Evolutionary conservation across 129 eudicot genomes (phyloP).

Genomic region (Solidago caesia): DNA sequence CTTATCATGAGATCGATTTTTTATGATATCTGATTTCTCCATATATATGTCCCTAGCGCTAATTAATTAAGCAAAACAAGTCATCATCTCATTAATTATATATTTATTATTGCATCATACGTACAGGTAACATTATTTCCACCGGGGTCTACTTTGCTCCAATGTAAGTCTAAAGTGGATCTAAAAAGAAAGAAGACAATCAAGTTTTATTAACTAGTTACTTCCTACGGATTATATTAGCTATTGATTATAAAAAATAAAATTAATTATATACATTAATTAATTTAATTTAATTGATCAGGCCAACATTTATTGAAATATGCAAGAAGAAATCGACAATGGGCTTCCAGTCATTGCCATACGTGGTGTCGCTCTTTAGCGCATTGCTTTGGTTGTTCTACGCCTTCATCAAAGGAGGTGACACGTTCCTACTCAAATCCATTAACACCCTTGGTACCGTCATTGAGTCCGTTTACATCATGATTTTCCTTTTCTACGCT

Average conservation of each 20-base stretch:
- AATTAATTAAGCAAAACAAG: too few relatives aligned
- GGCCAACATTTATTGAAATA: conserved; percentile 33
- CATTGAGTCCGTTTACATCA: conserved; percentile 69
- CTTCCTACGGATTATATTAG: too few relatives aligned
- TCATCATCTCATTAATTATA: not conserved
- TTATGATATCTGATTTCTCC: not conserved
- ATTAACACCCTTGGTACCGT: conserved; percentile 72
- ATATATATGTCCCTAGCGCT: too few relatives aligned
- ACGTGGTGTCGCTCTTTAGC: conserved; percentile 36
- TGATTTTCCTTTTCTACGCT: conserved; percentile 47
- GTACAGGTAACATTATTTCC: conserved; percentile 37
- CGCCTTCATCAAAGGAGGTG: conserved; percentile 33
- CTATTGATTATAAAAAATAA: too few relatives aligned
- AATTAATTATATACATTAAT: too few relatives aligned
- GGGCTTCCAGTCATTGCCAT: conserved; percentile 40
- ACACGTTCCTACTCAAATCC: conserved; percentile 61
- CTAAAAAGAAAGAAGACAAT: not conserved
- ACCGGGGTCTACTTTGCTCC: conserved; percentile 47
- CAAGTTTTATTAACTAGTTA: too few relatives aligned
- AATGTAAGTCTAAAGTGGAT: conserved; percentile 17
- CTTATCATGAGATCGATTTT: not conserved
- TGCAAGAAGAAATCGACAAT: conserved; percentile 34
- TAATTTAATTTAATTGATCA: not conserved
- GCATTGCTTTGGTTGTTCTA: conserved; percentile 40
- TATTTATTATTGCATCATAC: not conserved